A percentile compares a stretch with the other conserved stretches of the same genome.
These are phyloP conservation scores for Clitopilus hobsonii DNA, from an alignment of 768 basidiomycete genomes.

Conservation along the genomic window DNA sequence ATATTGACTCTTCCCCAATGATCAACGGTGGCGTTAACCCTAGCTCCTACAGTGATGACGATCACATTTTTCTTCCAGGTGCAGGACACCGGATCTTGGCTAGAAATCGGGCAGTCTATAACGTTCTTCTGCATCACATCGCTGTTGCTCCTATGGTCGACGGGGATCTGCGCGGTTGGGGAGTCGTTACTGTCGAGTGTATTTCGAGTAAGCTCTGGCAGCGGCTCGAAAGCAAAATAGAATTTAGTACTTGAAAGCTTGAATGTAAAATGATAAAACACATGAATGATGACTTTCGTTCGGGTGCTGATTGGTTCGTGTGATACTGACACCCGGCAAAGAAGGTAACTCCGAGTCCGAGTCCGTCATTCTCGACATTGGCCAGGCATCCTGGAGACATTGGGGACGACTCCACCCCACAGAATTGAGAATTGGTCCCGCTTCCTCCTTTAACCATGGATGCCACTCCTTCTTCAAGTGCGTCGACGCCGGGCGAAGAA, in stretches of 20 bases:
- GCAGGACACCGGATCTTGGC: conserved; percentile 81
- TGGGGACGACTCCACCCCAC: conserved; percentile 1
- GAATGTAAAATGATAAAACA: neutral
- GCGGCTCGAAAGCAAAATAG: neutral
- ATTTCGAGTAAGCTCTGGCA: neutral
- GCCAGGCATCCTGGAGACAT: neutral
- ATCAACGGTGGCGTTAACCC: neutral
- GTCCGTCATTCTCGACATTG: neutral
- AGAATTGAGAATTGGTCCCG: neutral
- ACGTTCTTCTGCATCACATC: conserved; percentile 86
- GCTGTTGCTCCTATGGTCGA: conserved; percentile 73
- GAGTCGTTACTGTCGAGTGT: conserved; percentile 64
- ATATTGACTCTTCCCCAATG: neutral
- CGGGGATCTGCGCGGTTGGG: conserved; percentile 68
- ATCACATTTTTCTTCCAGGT: conserved; percentile 82
- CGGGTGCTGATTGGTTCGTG: neutral
- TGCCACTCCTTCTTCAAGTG: neutral
- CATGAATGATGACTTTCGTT: neutral
- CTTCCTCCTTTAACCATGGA: neutral
- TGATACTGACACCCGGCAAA: neutral
- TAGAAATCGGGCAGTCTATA: conserved; percentile 87
- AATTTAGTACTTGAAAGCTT: neutral
- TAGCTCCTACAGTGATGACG: conserved; percentile 58
- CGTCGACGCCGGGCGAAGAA: neutral
- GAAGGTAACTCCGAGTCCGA: neutral